Evolutionary conservation across 345 rosid genomes (phyloP), one percentile per base, ranked within the genome.

Genomic region (Dipteronia dyeriana): DNA sequence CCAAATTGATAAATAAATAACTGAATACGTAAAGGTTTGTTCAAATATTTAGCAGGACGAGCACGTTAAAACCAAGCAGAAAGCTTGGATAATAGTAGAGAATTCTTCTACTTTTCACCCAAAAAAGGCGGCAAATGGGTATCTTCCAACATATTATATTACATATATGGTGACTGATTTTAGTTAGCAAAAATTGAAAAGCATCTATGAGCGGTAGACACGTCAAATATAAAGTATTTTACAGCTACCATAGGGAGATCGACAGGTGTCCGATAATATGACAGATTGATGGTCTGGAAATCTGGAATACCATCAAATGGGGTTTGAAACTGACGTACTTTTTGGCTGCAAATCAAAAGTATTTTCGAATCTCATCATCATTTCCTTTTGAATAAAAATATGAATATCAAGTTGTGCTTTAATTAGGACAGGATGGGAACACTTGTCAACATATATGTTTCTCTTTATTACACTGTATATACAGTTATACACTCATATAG

Each of bases 201-300:
- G 61, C n/a, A n/a, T 20, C 6, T 29, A 5, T 34, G 68, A 31
- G 12, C 7, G 12, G 22, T n/a, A 13, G 76, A 73, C 76, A 60
- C 67, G 68, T 61, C 3, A 29, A 60, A 45, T 3, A 16, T 22
- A 25, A 22, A 20, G n/a, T 1, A 17, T 59, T 22, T 7, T 34
- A 34, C 11, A 23, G 25, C 4, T 0, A 14, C 29, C 39, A 17
- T 73, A 0, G 68, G 68, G 8, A 7, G 72, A 0, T 22, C 49
- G 79, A 79, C 83, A 68, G 75, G 81, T 71, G 75, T 67, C 16
- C 25, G 19, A 13, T 26, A 51, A 39, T 22, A 2, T 45, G 34
- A 23, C 34, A 64, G 74, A 64, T 68, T 57, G 66, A 73, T 72
- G 22, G 54, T 68, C 11, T 53, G 63, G 8, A 16, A 54, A 43